Evolutionary conservation across 345 rosid genomes (phyloP), one percentile per base, ranked within the genome.

Genomic region (Moricandia moricandioides): DNA sequence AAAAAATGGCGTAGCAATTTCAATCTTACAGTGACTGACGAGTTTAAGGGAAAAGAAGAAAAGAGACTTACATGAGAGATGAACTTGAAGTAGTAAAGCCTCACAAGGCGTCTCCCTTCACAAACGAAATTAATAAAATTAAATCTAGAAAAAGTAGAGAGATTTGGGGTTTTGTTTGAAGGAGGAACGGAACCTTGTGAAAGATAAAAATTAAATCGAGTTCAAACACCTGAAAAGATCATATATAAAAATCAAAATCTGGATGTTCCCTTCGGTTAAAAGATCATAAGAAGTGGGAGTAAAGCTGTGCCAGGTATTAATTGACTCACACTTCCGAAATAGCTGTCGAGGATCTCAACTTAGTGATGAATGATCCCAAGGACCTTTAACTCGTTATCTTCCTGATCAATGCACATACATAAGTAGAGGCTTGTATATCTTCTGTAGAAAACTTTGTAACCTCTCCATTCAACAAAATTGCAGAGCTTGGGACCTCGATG

Each of bases 371-470:
- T 94, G 35, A 91, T 88, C 79, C 87, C 96, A 9, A 94, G 95
- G 66, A 86, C 49, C 81, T 94, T 97, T 43, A 94, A 71, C 81
- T 94, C 98, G n/a, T 94, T 94, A 86, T 90, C 96, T 5, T 88
- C 95, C 74, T 91, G 84, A 80, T 94, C 93, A 72, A 88, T 78
- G 82, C 98, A 91, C 98, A 94, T 94, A 81, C 97, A 94, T 81
- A 94, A 94, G 85, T 91, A 94, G 4, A 94, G 91, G 76, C 98
- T 91, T 47, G 98, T 96, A 80, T 94, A 94, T 82, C 96, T 89
- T 81, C 86, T 94, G 71, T 94, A 94, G 62, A 91, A 96, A 76
- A 94, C 98, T 76, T 89, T 89, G 80, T 81, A 78, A 29, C 96
- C 98, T 85, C 90, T 91, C 96, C 94, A 94, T 62, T 94, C 97